A percentile compares a stretch with the other conserved stretches of the same genome.
phyloP scores from a whole-genome alignment of 202 grass and related monocot species.

The Setaria viridis region DNA sequence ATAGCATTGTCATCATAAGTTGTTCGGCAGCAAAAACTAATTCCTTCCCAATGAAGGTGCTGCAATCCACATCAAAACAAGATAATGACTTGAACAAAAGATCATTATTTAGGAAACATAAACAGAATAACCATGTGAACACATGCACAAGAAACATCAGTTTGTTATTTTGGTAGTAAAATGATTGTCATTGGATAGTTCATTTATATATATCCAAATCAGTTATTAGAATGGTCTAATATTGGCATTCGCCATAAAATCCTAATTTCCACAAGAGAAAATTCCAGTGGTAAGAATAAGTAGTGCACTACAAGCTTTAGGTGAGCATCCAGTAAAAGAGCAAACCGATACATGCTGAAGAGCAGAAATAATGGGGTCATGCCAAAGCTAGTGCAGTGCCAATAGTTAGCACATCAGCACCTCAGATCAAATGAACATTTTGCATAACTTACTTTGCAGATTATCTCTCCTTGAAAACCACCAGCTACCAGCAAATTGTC shows the following conservation, averaged over 20 bases:
- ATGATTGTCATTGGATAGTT: background rate
- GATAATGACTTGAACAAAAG: constrained; percentile 12
- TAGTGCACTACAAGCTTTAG: no score
- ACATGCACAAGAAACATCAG: no score
- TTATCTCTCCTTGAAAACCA: constrained; percentile 94
- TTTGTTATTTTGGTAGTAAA: background rate
- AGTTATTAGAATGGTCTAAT: no score
- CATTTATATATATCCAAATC: no score
- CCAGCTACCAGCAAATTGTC: constrained; percentile 90
- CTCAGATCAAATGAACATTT: constrained; percentile 12
- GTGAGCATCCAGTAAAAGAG: background rate
- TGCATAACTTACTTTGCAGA: constrained; percentile 79
- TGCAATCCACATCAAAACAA: constrained; percentile 54
- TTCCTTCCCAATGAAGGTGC: constrained; percentile 81
- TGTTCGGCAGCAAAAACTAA: constrained; percentile 88
- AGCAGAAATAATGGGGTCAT: constrained; percentile 15
- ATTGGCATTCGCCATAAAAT: no score
- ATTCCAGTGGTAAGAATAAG: no score
- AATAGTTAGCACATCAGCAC: constrained; percentile 11
- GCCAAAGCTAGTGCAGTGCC: background rate
- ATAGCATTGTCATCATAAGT: constrained; percentile 94
- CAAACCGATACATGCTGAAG: background rate
- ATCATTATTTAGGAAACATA: constrained; percentile 2
- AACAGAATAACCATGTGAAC: constrained; percentile 19
- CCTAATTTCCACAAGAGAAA: no score